Base-by-base conservation (phyloP, 2,329 filamentous ascomycete genomes). In the Diaporthe velutina region DNA sequence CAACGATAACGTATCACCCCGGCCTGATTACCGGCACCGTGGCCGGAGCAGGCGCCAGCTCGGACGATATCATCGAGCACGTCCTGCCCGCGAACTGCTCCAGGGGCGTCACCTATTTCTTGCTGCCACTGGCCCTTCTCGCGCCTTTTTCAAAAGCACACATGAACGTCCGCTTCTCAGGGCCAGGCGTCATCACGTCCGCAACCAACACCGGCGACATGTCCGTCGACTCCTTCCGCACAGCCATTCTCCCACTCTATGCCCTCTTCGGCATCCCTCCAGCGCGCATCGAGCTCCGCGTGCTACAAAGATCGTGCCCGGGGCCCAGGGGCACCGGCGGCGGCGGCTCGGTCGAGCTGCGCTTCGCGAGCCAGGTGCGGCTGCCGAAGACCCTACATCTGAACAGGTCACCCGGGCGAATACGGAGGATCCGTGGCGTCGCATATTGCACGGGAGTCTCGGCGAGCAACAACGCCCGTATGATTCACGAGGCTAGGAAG, bases 371-470 rank as follows among this genome's bases (percentile, higher is more conserved):
- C 83, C 97, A 99, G 85, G 93, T 99, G 17, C 92, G 96, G 50
- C 87, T 98, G 70, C 97, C 97, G 15, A 98, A 98, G 87, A 99
- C 97, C 50, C 87, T 99, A 82, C 97, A 99, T 84, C 85, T 98
- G 73, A 89, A 93, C 82, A 89, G 97, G 79, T 94, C 91, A 77
- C 92, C 96, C 0, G 97, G 97, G 10, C 89, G 94, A 73, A 93
- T 99, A 80, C 96, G 95, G 89, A 92, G 92, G 79, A 94, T 99
- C 78, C 90, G 96, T 73, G 97, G 97, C 75, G 97, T 99, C 57
- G 96, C 97, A 64, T 99, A 98, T 84, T 94, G 94, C 73, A 95
- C 95, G 0, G 97, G 97, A 61, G 96, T 98, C 0, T 94, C 94
- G 15, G 96, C 94, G 0, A 95, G 93, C 67, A 98, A 98, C 83